These are phyloP conservation scores for Pichia manshurica DNA, from an alignment of 805 yeast species.

Conservation along the genomic window DNA sequence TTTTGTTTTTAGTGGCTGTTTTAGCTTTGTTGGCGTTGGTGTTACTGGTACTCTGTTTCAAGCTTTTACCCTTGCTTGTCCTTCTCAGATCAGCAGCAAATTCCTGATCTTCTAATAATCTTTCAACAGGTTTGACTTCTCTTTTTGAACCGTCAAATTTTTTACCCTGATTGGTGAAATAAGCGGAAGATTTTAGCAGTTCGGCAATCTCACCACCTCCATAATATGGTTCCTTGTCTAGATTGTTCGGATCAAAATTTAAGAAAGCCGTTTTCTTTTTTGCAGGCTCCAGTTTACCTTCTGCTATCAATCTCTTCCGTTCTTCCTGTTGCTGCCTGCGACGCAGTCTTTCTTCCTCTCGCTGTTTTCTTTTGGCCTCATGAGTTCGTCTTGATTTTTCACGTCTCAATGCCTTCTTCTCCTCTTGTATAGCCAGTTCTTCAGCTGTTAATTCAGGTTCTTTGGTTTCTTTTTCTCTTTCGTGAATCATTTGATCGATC, in stretches of 20 bases:
- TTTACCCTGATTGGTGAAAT: conserved; percentile 23
- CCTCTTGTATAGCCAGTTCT: conserved; percentile 5
- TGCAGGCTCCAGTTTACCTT: conserved; percentile 1
- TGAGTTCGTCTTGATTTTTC: background rate
- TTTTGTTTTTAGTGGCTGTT: background rate
- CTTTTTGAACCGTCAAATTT: conserved; percentile 18
- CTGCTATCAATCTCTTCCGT: conserved; percentile 1
- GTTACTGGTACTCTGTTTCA: background rate
- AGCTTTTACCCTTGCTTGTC: conserved; percentile 9
- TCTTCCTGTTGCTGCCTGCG: background rate
- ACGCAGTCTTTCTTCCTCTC: conserved; percentile 1
- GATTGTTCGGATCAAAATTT: background rate
- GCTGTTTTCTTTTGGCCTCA: conserved; percentile 1
- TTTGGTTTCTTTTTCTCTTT: background rate
- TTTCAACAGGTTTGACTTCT: conserved; percentile 20
- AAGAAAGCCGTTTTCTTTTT: background rate
- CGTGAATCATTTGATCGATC: conserved; percentile 1
- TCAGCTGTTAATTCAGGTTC: conserved; percentile 7
- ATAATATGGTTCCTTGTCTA: conserved; percentile 14
- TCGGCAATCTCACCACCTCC: conserved; percentile 17
- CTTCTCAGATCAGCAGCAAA: conserved; percentile 6
- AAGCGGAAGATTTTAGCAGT: conserved; percentile 23
- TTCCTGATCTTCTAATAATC: conserved; percentile 17
- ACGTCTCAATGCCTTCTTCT: conserved; percentile 2
- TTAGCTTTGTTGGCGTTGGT: background rate